Evolutionary conservation across 139 green algal genomes (phyloP), one percentile per base, ranked within the genome.

Genomic region (Chlamydomonas sp.): DNA sequence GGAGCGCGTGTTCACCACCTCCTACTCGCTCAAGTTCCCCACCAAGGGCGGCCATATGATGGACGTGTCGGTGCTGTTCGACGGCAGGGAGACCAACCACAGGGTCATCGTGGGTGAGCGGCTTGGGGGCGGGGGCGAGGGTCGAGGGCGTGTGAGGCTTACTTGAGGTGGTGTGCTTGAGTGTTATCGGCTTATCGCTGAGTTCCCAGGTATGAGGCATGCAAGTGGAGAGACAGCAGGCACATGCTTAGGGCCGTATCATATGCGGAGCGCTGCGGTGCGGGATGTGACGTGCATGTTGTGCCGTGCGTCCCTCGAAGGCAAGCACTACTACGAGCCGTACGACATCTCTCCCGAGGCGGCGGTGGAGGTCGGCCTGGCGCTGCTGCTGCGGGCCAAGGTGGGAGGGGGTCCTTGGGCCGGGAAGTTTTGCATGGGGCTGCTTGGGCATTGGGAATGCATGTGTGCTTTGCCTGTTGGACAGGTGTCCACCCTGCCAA

Each of bases 31-130:
- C 14, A 89, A 79, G 14, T 91, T 93, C 83, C 88, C 90, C 63
- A 98, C 96, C 59, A 98, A 98, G 18, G 96, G 97, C 8, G 96
- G 96, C 60, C 91, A 84, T 83, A 95, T 98, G 90, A 91, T 96
- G 80, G 96, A 98, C 80, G 59, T 98, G 57, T 76, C 31, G 2
- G 87, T 98, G 76, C 93, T 80, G 20, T 93, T 94, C 68, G 93
- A 97, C 75, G 91, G 95, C 80, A 78, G 89, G 80, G 95, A 98
- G 80, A 98, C 94, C 0, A 63, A 63, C 5, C 88, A 86, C 84
- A 89, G 95, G 31, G 79, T 98, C 64, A 96, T 98, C 74, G 83
- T 98, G 2, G 95, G 90, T 90, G 73, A 83, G 87, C 75, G 14
- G n/a, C 57, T 6, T 3, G 49, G 64, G 57, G 8, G 5, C 58